Conservation (phyloP, 1,284 basidiomycete species). For the Sporisorium sorghi region DNA sequence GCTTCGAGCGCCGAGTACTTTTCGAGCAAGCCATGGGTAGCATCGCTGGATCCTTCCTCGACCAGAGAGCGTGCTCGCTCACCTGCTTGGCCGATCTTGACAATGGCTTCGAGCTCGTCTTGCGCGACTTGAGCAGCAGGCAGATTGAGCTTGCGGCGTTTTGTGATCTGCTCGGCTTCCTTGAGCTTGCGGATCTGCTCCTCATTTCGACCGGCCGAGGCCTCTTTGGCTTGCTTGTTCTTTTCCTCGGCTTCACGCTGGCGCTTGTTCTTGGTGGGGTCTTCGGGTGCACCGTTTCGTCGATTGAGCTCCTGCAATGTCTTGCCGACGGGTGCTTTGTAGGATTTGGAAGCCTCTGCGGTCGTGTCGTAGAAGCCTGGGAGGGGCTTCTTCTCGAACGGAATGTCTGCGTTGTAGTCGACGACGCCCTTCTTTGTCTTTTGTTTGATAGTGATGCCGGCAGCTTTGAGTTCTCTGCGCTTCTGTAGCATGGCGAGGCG, state of each 20-base stretch:
- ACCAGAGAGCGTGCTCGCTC: slow-evolving; percentile 89
- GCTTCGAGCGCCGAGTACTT: slow-evolving; percentile 90
- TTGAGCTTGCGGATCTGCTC: slow-evolving; percentile 97
- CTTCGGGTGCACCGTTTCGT: slow-evolving; percentile 78
- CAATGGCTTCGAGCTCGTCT: slow-evolving; percentile 94
- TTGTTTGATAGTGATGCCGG: slow-evolving; percentile 84
- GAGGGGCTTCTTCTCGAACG: slow-evolving; percentile 95
- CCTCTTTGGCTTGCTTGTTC: slow-evolving; percentile 81
- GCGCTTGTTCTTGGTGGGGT: slow-evolving; percentile 70
- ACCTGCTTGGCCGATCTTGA: slow-evolving; percentile 94
- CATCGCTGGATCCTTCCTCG: slow-evolving; percentile 75
- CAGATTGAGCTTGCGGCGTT: slow-evolving; percentile 84
- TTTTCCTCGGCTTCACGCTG: slow-evolving; percentile 74
- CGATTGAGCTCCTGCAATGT: slow-evolving; percentile 75
- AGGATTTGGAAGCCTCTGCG: slow-evolving; percentile 90
- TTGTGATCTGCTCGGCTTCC: slow-evolving; percentile 93
- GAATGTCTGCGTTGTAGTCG: slow-evolving; percentile 99
- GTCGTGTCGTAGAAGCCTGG: slow-evolving; percentile 96
- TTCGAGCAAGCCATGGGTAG: slow-evolving; percentile 85
- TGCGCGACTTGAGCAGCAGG: slow-evolving; percentile 96
- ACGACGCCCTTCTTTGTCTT: slow-evolving; percentile 92
- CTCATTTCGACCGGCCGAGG: slow-evolving; percentile 75
- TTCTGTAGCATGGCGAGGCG: slow-evolving; percentile 95
- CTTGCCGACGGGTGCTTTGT: slow-evolving; percentile 89
- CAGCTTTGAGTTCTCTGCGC: slow-evolving; percentile 96